These are phyloP conservation scores for Hygrocybe coccinea DNA, from an alignment of 768 basidiomycete species.

Conservation along the genomic window DNA sequence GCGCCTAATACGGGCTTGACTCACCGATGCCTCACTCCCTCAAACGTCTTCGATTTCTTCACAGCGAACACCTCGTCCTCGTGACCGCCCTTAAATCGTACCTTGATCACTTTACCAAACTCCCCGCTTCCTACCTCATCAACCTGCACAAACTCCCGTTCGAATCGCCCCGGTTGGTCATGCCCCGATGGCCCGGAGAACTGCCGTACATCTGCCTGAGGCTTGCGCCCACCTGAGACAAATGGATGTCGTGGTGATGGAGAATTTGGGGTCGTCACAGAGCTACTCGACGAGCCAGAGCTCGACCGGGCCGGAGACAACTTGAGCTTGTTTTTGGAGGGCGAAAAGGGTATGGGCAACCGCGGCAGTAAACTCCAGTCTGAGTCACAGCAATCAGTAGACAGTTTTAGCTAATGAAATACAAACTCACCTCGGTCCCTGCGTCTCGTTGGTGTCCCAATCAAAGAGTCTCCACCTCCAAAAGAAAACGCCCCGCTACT, in stretches of 20 bases:
- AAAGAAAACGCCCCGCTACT: constrained; percentile 81
- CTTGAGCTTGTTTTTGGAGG: constrained; percentile 38
- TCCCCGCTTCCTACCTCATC: constrained; percentile 86
- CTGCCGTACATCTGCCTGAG: constrained; percentile 20
- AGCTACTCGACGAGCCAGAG: constrained; percentile 56
- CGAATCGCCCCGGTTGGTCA: constrained; percentile 62
- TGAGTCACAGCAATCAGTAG: constrained; percentile 20
- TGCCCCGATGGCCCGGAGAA: constrained; percentile 41
- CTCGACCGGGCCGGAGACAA: constrained; percentile 45
- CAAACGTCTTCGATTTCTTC: constrained; percentile 91
- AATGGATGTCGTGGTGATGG: constrained; percentile 36
- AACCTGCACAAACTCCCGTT: constrained; percentile 73
- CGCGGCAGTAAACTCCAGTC: constrained; percentile 56
- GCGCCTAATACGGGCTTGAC: constrained; percentile 19
- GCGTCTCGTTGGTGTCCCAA: constrained; percentile 59
- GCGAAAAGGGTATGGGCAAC: constrained; percentile 45
- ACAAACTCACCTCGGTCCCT: constrained; percentile 43
- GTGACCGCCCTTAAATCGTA: constrained; percentile 57
- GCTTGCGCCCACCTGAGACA: background rate
- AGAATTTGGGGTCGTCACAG: constrained; percentile 42
- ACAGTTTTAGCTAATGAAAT: constrained; percentile 1
- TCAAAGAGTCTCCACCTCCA: constrained; percentile 58
- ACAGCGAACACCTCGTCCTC: constrained; percentile 67
- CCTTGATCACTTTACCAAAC: constrained; percentile 90
- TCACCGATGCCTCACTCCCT: constrained; percentile 86